These are phyloP conservation scores for Apophysomyces variabilis DNA, from an alignment of 371 early-diverging fungal species.

Conservation along the genomic window DNA sequence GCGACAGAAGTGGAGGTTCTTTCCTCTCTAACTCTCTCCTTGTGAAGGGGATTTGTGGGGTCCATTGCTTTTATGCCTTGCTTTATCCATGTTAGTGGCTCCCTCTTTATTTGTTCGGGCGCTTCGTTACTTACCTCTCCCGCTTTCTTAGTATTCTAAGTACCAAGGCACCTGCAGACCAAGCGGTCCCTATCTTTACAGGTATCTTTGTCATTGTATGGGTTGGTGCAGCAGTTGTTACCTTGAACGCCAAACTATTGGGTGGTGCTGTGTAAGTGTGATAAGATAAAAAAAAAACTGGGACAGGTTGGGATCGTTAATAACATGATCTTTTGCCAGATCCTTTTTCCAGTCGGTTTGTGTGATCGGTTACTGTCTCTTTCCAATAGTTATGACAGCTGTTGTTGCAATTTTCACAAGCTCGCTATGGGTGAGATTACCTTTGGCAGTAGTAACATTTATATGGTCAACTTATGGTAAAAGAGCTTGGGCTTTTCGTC, in stretches of 20 bases:
- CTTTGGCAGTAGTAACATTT: slow-evolving; percentile 74
- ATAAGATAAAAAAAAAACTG: background rate
- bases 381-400: slow-evolving; percentile 84
- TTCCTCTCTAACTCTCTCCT: background rate
- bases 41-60: slow-evolving; percentile 94
- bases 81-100: slow-evolving; percentile 75
- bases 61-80: slow-evolving; percentile 87
- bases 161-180: slow-evolving; percentile 66
- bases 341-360: slow-evolving; percentile 96
- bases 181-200: slow-evolving; percentile 87
- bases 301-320: background rate
- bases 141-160: slow-evolving; percentile 57
- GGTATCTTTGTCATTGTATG: slow-evolving; percentile 91
- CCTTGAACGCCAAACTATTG: slow-evolving; percentile 89
- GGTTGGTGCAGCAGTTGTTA: slow-evolving; percentile 91
- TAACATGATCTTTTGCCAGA: slow-evolving; percentile 34
- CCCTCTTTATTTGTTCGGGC: background rate
- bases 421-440: slow-evolving; percentile 65
- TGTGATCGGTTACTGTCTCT: slow-evolving; percentile 93
- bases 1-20: slow-evolving; percentile 17
- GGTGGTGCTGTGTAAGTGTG: slow-evolving; percentile 82
- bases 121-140: background rate
- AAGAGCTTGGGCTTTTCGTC: background rate
- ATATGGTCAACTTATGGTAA: slow-evolving; percentile 84
- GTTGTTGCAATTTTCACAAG: slow-evolving; percentile 68